Evolutionary conservation across 495 filamentous ascomycete species (phyloP).

Genomic region (Halenospora varia): DNA sequence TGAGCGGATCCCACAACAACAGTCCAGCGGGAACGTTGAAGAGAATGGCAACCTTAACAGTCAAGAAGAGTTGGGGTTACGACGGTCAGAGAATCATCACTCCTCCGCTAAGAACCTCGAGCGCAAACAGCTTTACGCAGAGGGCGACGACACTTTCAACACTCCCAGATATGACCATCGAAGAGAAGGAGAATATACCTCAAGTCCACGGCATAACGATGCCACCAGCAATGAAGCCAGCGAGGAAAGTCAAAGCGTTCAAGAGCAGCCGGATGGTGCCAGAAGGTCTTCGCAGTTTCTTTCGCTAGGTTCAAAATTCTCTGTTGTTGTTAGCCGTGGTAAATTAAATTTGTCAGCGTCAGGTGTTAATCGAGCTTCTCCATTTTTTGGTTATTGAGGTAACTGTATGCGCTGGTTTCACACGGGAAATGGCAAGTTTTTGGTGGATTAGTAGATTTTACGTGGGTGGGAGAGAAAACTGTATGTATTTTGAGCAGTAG

Average conservation of each 20-base stretch:
- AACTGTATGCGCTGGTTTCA: neutral
- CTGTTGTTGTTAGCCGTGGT: neutral
- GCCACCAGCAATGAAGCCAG: neutral
- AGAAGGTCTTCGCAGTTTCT: conserved; percentile 19
- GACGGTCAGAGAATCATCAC: conserved; percentile 24
- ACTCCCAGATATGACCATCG: conserved; percentile 6
- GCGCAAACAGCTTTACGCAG: conserved; percentile 21
- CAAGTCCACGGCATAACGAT: neutral
- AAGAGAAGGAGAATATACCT: conserved; percentile 16
- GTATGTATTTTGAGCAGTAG: neutral
- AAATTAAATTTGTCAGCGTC: neutral
- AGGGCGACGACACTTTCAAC: conserved; percentile 6
- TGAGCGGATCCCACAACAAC: neutral
- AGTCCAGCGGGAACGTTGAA: conserved; percentile 13
- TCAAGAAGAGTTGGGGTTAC: conserved; percentile 15
- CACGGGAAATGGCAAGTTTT: neutral
- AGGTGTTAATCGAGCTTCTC: neutral
- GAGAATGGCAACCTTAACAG: conserved; percentile 13
- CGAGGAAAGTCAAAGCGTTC: conserved; percentile 9
- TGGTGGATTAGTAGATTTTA: too few relatives aligned
- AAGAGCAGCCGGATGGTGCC: conserved; percentile 11
- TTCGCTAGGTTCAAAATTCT: conserved; percentile 16
- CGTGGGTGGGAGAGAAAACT: too few relatives aligned
- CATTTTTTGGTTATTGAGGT: conserved; percentile 5
- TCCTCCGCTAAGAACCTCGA: conserved; percentile 24